Percentiles rank a stretch among this genome's conserved stretches.
These are phyloP conservation scores for Scheffersomyces lignosus DNA, from an alignment of 805 yeast species.

Conservation along the genomic window DNA sequence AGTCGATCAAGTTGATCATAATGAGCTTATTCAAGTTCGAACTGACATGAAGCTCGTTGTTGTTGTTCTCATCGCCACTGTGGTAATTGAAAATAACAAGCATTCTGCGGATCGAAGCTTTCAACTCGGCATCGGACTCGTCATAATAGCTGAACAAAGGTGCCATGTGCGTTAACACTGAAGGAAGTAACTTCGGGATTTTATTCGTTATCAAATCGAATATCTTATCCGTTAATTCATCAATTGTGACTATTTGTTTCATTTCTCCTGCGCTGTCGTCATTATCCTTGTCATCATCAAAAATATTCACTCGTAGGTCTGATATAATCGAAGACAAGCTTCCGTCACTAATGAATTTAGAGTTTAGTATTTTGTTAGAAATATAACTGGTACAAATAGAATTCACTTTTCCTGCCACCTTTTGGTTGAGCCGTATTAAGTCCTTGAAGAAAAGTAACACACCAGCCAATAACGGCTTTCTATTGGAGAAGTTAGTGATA, in stretches of 20 bases:
- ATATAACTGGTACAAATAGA: conserved; percentile 3
- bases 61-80: conserved; percentile 5
- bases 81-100: conserved; percentile 11
- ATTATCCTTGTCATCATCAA: conserved; percentile 4
- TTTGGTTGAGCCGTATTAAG: conserved; percentile 1
- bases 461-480: conserved; percentile 17
- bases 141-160: conserved; percentile 1
- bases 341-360: conserved; percentile 6
- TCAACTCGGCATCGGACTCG: conserved; percentile 11
- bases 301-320: conserved; percentile 1
- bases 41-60: conserved; percentile 9
- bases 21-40: conserved; percentile 43
- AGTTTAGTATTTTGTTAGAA: conserved; percentile 7
- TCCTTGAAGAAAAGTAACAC: conserved; percentile 4
- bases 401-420: conserved; percentile 4
- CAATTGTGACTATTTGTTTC: conserved; percentile 6
- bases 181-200: conserved; percentile 2
- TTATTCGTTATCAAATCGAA: conserved; percentile 6
- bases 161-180: not conserved
- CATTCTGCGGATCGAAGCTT: conserved; percentile 6
- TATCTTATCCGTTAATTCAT: conserved; percentile 14
- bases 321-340: conserved; percentile 4
- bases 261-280: not conserved
- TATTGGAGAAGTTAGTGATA: conserved; percentile 13
- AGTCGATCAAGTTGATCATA: conserved; percentile 42